Percentiles rank a stretch among this genome's conserved stretches.
phyloP scores from a whole-genome alignment of 2,329 filamentous ascomycete genomes.

The Plenodomus biglobosus region DNA sequence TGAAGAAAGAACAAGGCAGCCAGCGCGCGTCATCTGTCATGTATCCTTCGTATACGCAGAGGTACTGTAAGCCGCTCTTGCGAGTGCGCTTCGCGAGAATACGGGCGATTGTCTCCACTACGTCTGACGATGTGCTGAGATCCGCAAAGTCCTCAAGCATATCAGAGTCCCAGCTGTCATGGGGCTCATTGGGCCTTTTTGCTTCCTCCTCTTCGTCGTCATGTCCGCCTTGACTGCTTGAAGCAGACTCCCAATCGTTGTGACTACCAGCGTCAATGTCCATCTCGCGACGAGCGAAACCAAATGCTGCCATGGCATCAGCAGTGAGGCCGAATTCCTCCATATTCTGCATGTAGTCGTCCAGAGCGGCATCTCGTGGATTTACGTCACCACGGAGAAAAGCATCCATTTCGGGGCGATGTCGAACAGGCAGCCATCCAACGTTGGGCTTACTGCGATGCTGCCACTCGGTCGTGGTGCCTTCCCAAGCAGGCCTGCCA shows the following conservation, averaged over 20 bases:
- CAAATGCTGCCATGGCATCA: constrained; percentile 25
- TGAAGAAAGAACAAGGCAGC: constrained; percentile 44
- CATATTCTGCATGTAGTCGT: constrained; percentile 73
- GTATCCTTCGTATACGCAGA: constrained; percentile 53
- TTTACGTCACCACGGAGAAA: constrained; percentile 24
- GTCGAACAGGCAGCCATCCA: constrained; percentile 35
- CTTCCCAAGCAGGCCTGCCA: constrained; percentile 35
- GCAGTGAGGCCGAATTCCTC: constrained; percentile 48
- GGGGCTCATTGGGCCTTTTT: background rate
- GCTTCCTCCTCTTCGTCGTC: constrained; percentile 10
- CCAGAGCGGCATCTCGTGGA: constrained; percentile 49
- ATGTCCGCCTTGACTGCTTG: constrained; percentile 12
- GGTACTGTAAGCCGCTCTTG: constrained; percentile 52
- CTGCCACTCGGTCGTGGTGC: constrained; percentile 33
- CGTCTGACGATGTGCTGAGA: constrained; percentile 54
- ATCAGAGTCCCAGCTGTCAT: constrained; percentile 48
- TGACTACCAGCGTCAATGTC: constrained; percentile 35
- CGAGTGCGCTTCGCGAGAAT: constrained; percentile 52
- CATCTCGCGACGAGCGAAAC: constrained; percentile 39
- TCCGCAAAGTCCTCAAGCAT: constrained; percentile 53
- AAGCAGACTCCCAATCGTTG: constrained; percentile 35
- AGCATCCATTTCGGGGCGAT: constrained; percentile 25
- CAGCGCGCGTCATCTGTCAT: constrained; percentile 53
- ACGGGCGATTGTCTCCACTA: constrained; percentile 45
- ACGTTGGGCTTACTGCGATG: constrained; percentile 41